phyloP scores from a whole-genome alignment of 192 early-diverging fungal genomes.

The Backusella psychrophila region DNA sequence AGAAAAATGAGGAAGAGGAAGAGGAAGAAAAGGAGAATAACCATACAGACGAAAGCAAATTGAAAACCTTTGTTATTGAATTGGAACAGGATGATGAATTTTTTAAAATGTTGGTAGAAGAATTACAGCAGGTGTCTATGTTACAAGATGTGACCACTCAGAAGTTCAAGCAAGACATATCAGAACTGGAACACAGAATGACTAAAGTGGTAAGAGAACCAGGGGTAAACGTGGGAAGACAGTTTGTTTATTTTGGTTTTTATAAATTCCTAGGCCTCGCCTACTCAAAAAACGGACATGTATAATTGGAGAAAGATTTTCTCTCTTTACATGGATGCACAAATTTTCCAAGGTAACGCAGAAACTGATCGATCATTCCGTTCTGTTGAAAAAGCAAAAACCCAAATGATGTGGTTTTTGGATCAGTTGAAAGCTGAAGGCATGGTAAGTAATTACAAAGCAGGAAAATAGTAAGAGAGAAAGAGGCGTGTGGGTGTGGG shows the following conservation, averaged over 20 bases:
- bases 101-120: constrained; percentile 32
- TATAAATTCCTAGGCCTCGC: constrained; percentile 8
- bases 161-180: constrained; percentile 29
- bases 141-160: constrained; percentile 18
- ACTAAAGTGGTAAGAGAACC: constrained; percentile 17
- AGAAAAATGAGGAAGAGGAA: not conserved
- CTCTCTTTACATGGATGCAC: constrained; percentile 63
- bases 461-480: not conserved
- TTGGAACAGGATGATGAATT: constrained; percentile 39
- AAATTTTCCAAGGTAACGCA: constrained; percentile 63
- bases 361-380: constrained; percentile 56
- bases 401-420: constrained; percentile 62
- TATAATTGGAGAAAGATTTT: constrained; percentile 75
- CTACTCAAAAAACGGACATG: constrained; percentile 61
- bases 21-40: not conserved
- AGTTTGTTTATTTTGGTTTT: not conserved
- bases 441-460: constrained; percentile 20
- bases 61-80: constrained; percentile 23
- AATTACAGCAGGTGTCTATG: constrained; percentile 13
- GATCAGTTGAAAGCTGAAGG: constrained; percentile 48
- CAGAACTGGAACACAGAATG: constrained; percentile 27
- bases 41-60: not conserved
- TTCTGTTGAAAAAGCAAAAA: constrained; percentile 48
- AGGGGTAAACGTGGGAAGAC: not conserved
- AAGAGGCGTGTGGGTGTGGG: not conserved